These are phyloP conservation scores for Trametes punicea DNA, from an alignment of 768 basidiomycete genomes.

Conservation along the genomic window DNA sequence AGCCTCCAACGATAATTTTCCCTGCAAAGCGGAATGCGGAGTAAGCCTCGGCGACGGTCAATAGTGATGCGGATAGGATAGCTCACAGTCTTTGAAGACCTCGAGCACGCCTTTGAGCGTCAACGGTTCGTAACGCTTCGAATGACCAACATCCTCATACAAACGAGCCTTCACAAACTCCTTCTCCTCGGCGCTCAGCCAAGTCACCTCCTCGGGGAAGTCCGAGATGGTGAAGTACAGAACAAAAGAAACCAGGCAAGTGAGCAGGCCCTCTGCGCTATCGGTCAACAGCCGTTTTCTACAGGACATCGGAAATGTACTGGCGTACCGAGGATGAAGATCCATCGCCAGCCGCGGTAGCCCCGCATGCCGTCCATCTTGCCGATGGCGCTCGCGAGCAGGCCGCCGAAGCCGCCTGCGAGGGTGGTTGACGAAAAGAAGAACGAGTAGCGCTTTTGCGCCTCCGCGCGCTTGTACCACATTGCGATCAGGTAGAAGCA, in stretches of 20 bases:
- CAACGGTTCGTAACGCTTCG: constrained; percentile 23
- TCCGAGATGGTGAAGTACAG: constrained; percentile 36
- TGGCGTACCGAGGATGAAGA: constrained; percentile 32
- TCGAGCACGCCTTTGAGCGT: constrained; percentile 22
- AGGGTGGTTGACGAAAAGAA: constrained; percentile 40
- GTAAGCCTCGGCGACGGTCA: not conserved
- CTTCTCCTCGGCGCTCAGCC: constrained; percentile 31
- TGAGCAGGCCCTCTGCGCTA: constrained; percentile 35
- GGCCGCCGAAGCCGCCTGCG: constrained; percentile 37
- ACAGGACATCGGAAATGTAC: not conserved
- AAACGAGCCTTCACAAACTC: constrained; percentile 31
- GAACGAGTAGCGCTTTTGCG: constrained; percentile 34
- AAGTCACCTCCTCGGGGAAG: constrained; percentile 32
- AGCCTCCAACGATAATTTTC: constrained; percentile 29
- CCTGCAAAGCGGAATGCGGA: constrained; percentile 5
- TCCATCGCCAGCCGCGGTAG: constrained; percentile 32
- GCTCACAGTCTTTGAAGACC: constrained; percentile 29
- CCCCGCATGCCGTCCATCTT: constrained; percentile 33
- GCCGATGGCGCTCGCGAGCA: constrained; percentile 32
- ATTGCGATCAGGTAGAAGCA: constrained; percentile 33
- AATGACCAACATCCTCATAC: constrained; percentile 30
- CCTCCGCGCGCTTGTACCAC: constrained; percentile 38
- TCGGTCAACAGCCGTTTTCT: not conserved
- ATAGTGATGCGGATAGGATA: too few species aligned
- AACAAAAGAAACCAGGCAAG: constrained; percentile 31